Base-by-base conservation (phyloP, 257 asterid genomes). In the Gentiana dahurica region DNA sequence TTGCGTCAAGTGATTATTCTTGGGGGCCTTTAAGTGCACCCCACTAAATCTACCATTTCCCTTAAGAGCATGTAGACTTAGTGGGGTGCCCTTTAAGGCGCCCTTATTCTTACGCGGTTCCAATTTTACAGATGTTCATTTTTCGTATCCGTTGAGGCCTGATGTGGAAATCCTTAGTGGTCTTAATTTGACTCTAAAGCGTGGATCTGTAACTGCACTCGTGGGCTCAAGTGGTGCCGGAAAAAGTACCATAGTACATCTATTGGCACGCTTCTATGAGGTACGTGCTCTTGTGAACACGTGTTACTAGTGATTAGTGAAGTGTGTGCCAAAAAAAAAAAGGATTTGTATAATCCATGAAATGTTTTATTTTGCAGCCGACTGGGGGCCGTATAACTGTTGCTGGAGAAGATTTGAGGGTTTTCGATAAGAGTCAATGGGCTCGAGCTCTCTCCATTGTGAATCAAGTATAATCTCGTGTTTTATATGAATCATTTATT, bases 151-250 rank as follows among this genome's bases (percentile, higher is more conserved):
- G 45, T 70, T 87, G 65, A 81, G 98, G 81, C 90, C 97, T 66
- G 94, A 91, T 68, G 90, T 87, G 49, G 92, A 78, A 66, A 71
- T 91, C 82, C 80, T 91, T 38, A 69, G 67, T 67, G 98, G 88
- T 65, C 85, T 91, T 51, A 84, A 83, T 77, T 79, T 91, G 53
- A 73, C 79, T 39, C 80, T 91, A 57, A 81, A 74, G 68, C 71
- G 80, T 72, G 97, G 98, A 74, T 81, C 88, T 61, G 83, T 87
- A 53, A 87, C 98, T 70, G 96, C 98, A 69, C 86, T 91, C 45
- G 97, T 91, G 52, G 98, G 98, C 48, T 68, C 95, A 58, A 91
- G 98, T 74, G 98, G 97, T 49, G 94, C 98, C 24, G 98, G 97
- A 55, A 91, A 91, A 80, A 91, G 95, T 67, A 91, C 98, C 55